These are phyloP conservation scores for Pelargonium hybrid DNA, from an alignment of 441 rosid species.

Conservation along the genomic window DNA sequence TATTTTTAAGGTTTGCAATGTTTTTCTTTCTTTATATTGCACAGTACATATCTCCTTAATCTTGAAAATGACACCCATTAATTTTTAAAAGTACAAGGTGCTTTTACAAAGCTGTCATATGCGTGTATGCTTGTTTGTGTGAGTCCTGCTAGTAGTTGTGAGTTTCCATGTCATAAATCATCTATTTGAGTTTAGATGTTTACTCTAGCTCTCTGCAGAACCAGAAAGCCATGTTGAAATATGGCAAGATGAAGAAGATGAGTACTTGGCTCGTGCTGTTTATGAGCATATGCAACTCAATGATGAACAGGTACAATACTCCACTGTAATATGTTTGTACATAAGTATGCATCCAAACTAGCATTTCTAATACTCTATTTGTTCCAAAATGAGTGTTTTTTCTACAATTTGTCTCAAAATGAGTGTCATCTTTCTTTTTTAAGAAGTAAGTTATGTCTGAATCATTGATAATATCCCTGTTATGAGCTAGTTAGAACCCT, in stretches of 20 bases:
- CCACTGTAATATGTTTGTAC: neutral
- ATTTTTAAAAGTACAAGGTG: neutral
- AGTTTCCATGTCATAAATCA: conserved; percentile 4
- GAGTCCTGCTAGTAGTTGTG: neutral
- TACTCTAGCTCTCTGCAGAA: conserved; percentile 33
- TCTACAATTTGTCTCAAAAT: no score
- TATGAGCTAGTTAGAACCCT: no score
- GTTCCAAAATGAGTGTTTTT: no score
- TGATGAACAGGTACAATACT: conserved; percentile 36
- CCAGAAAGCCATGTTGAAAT: conserved; percentile 27
- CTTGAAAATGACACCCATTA: no score
- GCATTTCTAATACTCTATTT: neutral
- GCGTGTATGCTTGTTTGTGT: neutral
- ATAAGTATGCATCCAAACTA: neutral
- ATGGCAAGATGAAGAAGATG: conserved; percentile 86
- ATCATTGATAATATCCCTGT: no score
- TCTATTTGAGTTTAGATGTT: conserved; percentile 24
- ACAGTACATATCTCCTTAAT: neutral
- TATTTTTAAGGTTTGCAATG: neutral
- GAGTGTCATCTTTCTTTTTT: no score
- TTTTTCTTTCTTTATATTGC: neutral
- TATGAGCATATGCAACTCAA: conserved; percentile 65
- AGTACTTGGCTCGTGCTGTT: conserved; percentile 70
- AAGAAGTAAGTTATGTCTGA: no score
- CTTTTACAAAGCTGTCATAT: neutral